Base-by-base conservation (phyloP, 805 yeast species). In the Wickerhamiella brachini region DNA sequence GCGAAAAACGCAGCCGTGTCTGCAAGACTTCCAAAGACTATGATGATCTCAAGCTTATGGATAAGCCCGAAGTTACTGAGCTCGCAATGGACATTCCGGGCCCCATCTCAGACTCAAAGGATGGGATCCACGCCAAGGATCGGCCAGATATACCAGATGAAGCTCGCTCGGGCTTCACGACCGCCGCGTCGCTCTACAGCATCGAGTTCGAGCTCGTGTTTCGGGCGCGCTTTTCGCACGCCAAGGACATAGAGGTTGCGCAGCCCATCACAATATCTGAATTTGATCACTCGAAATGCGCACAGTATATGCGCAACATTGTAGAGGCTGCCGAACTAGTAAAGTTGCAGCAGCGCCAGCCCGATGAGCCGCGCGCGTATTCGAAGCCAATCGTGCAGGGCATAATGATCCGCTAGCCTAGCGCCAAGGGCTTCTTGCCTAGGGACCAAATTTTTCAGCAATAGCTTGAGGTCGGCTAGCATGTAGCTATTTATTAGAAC, bases 201-300 rank as follows among this genome's bases (percentile, higher is more conserved):
- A 57, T 70, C 5, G 62, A 62, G 41, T 68, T 67, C 51, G 38
- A 51, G 45, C 56, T 69, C 10, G 55, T 62, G 3, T 48, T 70
- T 47, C 62, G 63, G 52, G 71, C 68, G 8, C 59, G 67, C 38
- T 59, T 70, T 50, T 56, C 62, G 26, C 66, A 67, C 38, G 67
- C 70, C 29, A 65, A 64, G 47, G 73, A 69, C 47, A 62, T 69
- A 26, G 70, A 65, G 52, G 51, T 63, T 12, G 62, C 58, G 50
- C 65, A 62, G 47, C 60, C 64, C 5, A 57, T 69, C 31, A 60
- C 65, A 0, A 57, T 69, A 15, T 59, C 68, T 5, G 68, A 69
- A 39, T 70, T 69, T 51, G 70, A 64, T 52, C 66, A 63, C 39
- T 59, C 61, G 4, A 57, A 65, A 18, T 64, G 72, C 50, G 51